A percentile compares a stretch with the other conserved stretches of the same genome.
These are phyloP conservation scores for Pseudohalonectria lignicola DNA, from an alignment of 2,329 filamentous ascomycete species.

Conservation along the genomic window DNA sequence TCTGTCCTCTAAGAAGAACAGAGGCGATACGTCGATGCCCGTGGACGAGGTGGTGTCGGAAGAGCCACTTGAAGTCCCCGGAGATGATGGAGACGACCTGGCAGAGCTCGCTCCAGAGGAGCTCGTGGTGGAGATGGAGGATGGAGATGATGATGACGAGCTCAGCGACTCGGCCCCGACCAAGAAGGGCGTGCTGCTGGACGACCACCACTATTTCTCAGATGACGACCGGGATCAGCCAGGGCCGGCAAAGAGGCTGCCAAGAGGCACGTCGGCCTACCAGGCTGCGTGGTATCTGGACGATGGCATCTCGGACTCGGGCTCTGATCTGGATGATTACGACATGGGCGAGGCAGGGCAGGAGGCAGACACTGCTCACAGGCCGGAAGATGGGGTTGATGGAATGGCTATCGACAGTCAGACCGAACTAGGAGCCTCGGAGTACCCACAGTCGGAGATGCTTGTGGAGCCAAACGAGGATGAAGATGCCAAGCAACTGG, in stretches of 20 bases:
- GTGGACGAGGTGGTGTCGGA: slow-evolving; percentile 47
- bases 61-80: slow-evolving; percentile 58
- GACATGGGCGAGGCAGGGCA: slow-evolving; percentile 49
- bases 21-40: slow-evolving; percentile 52
- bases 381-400: slow-evolving; percentile 74
- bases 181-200: slow-evolving; percentile 81
- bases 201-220: slow-evolving; percentile 97
- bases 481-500: slow-evolving; percentile 63
- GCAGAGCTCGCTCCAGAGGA: slow-evolving; percentile 81
- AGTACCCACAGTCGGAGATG: slow-evolving; percentile 89
- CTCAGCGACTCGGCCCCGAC: slow-evolving; percentile 30
- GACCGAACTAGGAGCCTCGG: slow-evolving; percentile 71
- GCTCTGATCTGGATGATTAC: slow-evolving; percentile 68
- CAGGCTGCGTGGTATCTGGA: slow-evolving; percentile 88
- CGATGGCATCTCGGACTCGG: slow-evolving; percentile 67
- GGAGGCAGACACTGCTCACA: slow-evolving; percentile 38
- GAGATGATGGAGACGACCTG: slow-evolving; percentile 72
- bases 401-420: slow-evolving; percentile 53
- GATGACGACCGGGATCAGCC: slow-evolving; percentile 63
- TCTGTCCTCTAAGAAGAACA: slow-evolving; percentile 47
- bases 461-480: slow-evolving; percentile 82
- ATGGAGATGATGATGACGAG: slow-evolving; percentile 44
- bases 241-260: slow-evolving; percentile 60
- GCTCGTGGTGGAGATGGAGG: slow-evolving; percentile 69
- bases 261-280: slow-evolving; percentile 86